These are phyloP conservation scores for Castanea sativa DNA, from an alignment of 306 rosid species.

Conservation along the genomic window DNA sequence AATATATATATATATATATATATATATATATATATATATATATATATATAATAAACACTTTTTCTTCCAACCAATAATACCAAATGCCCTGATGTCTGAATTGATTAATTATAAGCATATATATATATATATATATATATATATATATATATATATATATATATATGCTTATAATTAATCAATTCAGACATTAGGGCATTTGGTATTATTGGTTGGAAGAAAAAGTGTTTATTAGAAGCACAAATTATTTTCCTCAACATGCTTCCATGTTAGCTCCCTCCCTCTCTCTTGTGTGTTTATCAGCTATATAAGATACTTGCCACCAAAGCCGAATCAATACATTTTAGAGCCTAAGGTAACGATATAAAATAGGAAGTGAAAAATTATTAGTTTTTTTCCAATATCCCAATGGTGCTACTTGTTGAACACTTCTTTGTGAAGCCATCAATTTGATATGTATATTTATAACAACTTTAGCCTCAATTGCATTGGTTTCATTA, in stretches of 20 bases:
- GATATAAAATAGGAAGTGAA: too few relatives aligned
- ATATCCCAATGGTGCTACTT: too few relatives aligned
- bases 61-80: background rate
- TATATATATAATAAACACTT: background rate
- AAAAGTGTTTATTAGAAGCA: background rate
- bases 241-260: background rate
- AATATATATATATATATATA: background rate
- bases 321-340: too few relatives aligned
- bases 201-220: background rate
- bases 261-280: background rate
- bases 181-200: background rate
- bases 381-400: too few relatives aligned
- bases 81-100: background rate
- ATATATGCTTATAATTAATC: background rate
- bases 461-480: too few relatives aligned
- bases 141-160: too few relatives aligned
- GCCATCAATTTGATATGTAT: too few relatives aligned
- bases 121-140: background rate
- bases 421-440: too few relatives aligned
- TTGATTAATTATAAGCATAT: background rate
- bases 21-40: too few relatives aligned
- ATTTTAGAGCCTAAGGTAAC: too few relatives aligned
- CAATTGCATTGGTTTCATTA: too few relatives aligned
- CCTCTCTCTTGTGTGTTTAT: background rate
- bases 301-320: background rate